These are phyloP conservation scores for Podila epicladia DNA, from an alignment of 192 early-diverging fungal genomes.

Conservation along the genomic window DNA sequence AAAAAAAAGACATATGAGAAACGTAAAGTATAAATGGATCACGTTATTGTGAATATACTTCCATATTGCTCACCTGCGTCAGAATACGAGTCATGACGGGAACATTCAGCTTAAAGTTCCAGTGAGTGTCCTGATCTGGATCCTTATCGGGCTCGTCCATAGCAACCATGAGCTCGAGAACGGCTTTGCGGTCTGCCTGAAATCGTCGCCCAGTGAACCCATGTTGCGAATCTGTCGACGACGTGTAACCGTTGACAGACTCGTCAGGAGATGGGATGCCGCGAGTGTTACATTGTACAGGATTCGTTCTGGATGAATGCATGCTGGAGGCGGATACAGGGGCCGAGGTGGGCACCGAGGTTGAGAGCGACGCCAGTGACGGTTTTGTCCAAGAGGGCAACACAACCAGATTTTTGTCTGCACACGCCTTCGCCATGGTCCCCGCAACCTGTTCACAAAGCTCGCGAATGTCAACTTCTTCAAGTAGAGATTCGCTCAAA, in stretches of 20 bases:
- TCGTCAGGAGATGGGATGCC: conserved; percentile 5
- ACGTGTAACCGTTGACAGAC: conserved; percentile 6
- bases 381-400: conserved; percentile 19
- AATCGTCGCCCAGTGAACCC: conserved; percentile 13
- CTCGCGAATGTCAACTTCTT: conserved; percentile 30
- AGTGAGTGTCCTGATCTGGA: conserved; percentile 28
- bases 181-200: conserved; percentile 10
- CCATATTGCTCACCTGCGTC: conserved; percentile 15
- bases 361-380: neutral
- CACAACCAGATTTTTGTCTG: conserved; percentile 24
- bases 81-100: conserved; percentile 31
- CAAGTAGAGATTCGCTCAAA: conserved; percentile 7
- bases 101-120: conserved; percentile 35
- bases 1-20: conserved; percentile 3
- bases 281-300: neutral
- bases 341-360: conserved; percentile 6
- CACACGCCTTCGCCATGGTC: conserved; percentile 19
- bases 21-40: neutral
- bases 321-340: conserved; percentile 9
- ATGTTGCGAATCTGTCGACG: conserved; percentile 7
- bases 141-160: conserved; percentile 38
- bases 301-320: neutral
- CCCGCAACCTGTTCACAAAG: conserved; percentile 38
- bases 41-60: too few relatives aligned
- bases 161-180: conserved; percentile 35